Conservation (phyloP, 164 flowering plant genomes). For the Santalum album region DNA sequence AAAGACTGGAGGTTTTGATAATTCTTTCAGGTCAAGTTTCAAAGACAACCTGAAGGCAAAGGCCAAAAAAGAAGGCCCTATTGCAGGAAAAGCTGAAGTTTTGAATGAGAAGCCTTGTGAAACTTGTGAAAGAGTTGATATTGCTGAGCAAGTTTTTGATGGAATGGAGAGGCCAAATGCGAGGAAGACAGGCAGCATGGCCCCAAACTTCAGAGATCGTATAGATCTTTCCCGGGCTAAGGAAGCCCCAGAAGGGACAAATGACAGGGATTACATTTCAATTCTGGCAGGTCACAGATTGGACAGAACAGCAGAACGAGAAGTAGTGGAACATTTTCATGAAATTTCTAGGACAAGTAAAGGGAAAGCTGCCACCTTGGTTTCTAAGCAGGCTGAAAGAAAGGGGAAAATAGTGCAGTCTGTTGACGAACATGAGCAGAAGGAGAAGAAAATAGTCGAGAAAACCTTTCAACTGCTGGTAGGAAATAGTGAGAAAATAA, state of each 20-base stretch:
- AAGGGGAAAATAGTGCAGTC: slow-evolving; percentile 4
- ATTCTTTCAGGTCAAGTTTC: slow-evolving; percentile 13
- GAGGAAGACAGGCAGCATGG: background rate
- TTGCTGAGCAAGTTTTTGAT: slow-evolving; percentile 7
- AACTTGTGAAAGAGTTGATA: background rate
- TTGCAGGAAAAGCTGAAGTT: background rate
- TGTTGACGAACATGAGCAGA: slow-evolving; percentile 3
- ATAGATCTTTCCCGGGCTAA: slow-evolving; percentile 5
- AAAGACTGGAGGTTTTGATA: slow-evolving; percentile 20
- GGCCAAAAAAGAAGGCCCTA: slow-evolving; percentile 11
- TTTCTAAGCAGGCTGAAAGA: slow-evolving; percentile 5
- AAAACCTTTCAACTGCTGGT: slow-evolving; percentile 9
- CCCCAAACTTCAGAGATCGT: slow-evolving; percentile 2
- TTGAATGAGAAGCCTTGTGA: background rate
- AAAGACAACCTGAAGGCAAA: slow-evolving; percentile 15
- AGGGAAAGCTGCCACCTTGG: background rate
- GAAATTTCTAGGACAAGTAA: slow-evolving; percentile 1
- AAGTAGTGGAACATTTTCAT: slow-evolving; percentile 7
- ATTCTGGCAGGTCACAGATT: slow-evolving; percentile 5
- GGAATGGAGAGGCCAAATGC: slow-evolving; percentile 1
- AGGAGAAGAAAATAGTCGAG: slow-evolving; percentile 7
- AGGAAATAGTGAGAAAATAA: slow-evolving; percentile 1
- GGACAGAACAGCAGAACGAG: slow-evolving; percentile 8
- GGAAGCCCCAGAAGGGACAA: slow-evolving; percentile 4
- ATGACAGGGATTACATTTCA: background rate